Percentiles rank a stretch among this genome's conserved stretches.
Conservation (phyloP, 169 alveolate species). For the Babesia gibsoni region DNA sequence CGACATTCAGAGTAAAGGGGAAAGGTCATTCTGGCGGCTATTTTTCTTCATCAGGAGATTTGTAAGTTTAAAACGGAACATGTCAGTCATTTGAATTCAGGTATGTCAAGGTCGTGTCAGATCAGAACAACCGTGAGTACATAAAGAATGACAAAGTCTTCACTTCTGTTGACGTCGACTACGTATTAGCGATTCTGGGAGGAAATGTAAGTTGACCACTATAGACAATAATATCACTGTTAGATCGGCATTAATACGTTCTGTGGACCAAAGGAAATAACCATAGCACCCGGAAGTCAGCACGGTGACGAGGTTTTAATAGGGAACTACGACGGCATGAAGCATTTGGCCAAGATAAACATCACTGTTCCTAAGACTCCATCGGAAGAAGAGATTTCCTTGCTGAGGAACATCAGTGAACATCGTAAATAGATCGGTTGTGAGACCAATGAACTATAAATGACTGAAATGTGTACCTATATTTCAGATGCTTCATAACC, state of each 20-base stretch:
- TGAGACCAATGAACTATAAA: too few relatives aligned
- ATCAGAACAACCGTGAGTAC: conserved; percentile 19
- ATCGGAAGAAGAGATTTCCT: conserved; percentile 30
- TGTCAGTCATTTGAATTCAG: background rate
- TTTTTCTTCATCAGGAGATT: conserved; percentile 32
- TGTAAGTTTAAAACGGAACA: conserved; percentile 21
- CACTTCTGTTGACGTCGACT: conserved; percentile 16
- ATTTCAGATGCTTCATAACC: too few relatives aligned
- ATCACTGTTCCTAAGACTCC: conserved; percentile 32
- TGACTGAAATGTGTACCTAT: too few relatives aligned
- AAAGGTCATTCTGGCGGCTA: conserved; percentile 49
- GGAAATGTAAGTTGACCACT: conserved; percentile 18
- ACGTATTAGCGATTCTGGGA: conserved; percentile 47
- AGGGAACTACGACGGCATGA: conserved; percentile 40
- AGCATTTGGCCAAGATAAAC: conserved; percentile 23
- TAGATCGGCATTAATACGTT: conserved; percentile 44
- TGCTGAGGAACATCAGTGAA: conserved; percentile 16
- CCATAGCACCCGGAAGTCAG: conserved; percentile 43
- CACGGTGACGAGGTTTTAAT: conserved; percentile 48
- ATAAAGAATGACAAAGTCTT: conserved; percentile 21
- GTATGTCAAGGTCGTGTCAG: conserved; percentile 21
- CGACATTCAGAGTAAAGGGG: conserved; percentile 29
- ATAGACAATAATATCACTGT: background rate
- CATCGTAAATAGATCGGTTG: background rate
- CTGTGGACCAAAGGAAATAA: conserved; percentile 22